Conservation (phyloP, 2,329 filamentous ascomycete genomes). For the Fusarium sp. region DNA sequence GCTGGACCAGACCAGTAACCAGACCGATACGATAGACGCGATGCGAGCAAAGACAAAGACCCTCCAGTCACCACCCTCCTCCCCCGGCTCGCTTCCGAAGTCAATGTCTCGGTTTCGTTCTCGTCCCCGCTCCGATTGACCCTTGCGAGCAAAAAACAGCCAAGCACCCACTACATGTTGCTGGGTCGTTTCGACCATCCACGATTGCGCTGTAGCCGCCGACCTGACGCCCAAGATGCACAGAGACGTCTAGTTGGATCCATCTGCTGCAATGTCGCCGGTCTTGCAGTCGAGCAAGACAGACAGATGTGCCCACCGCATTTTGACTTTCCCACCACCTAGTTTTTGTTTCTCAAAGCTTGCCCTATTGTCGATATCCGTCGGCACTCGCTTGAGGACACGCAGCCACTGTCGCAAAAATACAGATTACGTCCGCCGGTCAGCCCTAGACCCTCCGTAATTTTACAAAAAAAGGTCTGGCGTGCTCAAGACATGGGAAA, state of each 20-base stretch:
- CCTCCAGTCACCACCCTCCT: neutral
- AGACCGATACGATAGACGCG: slow-evolving; percentile 14
- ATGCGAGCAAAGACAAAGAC: neutral
- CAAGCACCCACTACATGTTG: neutral
- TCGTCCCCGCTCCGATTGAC: slow-evolving; percentile 17
- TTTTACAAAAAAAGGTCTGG: slow-evolving; percentile 21
- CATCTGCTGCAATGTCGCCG: slow-evolving; percentile 17
- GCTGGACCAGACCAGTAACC: slow-evolving; percentile 1
- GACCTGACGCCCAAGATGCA: slow-evolving; percentile 19
- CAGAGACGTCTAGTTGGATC: slow-evolving; percentile 17
- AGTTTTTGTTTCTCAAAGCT: neutral
- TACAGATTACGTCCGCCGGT: neutral
- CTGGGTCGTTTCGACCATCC: slow-evolving; percentile 29
- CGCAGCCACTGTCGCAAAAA: neutral
- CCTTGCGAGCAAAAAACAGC: slow-evolving; percentile 26
- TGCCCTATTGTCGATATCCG: neutral
- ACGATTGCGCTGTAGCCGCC: slow-evolving; percentile 40
- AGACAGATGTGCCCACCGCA: slow-evolving; percentile 11
- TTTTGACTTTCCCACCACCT: slow-evolving; percentile 7
- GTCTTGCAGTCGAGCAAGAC: neutral
- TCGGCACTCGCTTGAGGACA: neutral
- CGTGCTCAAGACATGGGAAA: slow-evolving; percentile 8
- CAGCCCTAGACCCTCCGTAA: slow-evolving; percentile 21
- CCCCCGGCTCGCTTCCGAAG: slow-evolving; percentile 8
- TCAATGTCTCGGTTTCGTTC: neutral